Base-by-base conservation (phyloP, 2,329 filamentous ascomycete species). In the Hymenoscyphus fructigenus region DNA sequence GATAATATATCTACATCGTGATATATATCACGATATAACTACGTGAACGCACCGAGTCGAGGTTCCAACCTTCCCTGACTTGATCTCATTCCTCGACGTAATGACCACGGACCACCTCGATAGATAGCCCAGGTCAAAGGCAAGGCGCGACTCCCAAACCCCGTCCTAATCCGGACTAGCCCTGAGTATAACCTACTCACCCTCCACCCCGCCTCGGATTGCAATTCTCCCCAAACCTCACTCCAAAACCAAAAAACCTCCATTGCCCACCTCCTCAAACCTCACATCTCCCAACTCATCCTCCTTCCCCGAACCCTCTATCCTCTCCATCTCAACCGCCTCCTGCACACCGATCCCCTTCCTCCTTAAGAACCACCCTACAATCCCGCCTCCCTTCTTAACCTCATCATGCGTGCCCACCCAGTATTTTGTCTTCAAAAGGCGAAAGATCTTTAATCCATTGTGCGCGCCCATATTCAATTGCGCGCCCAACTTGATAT, bases 381-480 rank as follows among this genome's bases (percentile, higher is more conserved):
- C 81, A 5, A 89, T 69, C 0, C 87, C 86, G 0, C 80, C 81
- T 0, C 85, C 86, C 61, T 75, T 81, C 75, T 89, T 89, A 4
- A 84, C 77, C 74, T 89, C 87, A 68, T 89, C 87, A 69, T 90
- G 87, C 29, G 88, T 90, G 0, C 82, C 82, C 20, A 90, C 76
- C 88, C 87, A 90, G 70, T 89, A 90, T 68, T 79, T 82, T 0
- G 85, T 84, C 1, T 79, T 77, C 34, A 85, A 75, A 4, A 82
- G 75, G 17, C 79, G 75, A 65, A 85, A 85, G 2, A 84, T 84
- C 64, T 83, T 78, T 17, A 88, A 75, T 0, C 85, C 88, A 70
- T 89, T 90, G 65, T 84, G 78, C 0, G 82, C 87, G 1, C 88
- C 88, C 17, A 89, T 80, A 67, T 90, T 90, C 38, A 89, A 77